Percentiles rank a stretch among this genome's conserved stretches.
These are phyloP conservation scores for Beauveria asiatica DNA, from an alignment of 2,329 filamentous ascomycete genomes.

Conservation along the genomic window DNA sequence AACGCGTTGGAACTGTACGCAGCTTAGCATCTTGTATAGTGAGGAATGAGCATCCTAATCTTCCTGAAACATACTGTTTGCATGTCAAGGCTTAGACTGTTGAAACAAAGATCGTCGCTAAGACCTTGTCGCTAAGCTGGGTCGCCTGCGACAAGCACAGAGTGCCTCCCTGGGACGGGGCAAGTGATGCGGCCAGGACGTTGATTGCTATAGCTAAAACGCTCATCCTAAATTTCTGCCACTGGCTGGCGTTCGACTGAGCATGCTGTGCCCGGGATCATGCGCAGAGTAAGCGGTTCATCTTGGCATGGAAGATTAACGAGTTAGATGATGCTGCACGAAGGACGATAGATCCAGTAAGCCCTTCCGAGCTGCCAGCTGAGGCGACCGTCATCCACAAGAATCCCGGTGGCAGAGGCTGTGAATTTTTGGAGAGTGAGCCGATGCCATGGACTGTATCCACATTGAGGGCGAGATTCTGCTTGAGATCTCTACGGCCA, in stretches of 20 bases:
- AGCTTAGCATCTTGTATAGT: background rate
- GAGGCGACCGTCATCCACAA: too few relatives aligned
- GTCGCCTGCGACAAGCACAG: constrained; percentile 48
- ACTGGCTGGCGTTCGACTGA: background rate
- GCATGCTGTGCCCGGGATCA: constrained; percentile 36
- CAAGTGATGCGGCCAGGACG: background rate
- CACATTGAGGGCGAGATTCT: too few relatives aligned
- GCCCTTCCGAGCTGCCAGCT: constrained; percentile 30
- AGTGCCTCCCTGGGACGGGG: constrained; percentile 17
- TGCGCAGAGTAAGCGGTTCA: constrained; percentile 39
- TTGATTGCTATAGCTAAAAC: background rate
- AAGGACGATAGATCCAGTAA: constrained; percentile 42
- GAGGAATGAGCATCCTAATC: background rate
- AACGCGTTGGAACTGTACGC: constrained; percentile 37
- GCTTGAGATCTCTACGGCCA: too few relatives aligned
- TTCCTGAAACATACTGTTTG: constrained; percentile 36
- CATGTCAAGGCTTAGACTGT: constrained; percentile 41
- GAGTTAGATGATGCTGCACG: constrained; percentile 41
- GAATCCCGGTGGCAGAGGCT: too few relatives aligned
- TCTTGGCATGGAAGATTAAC: constrained; percentile 35
- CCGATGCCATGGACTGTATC: too few relatives aligned
- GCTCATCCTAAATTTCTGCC: constrained; percentile 3
- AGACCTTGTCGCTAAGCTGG: constrained; percentile 42
- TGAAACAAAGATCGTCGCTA: constrained; percentile 43
- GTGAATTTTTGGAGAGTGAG: too few relatives aligned